These are phyloP conservation scores for Ogataea sp. DNA, from an alignment of 805 yeast genomes.

Conservation along the genomic window DNA sequence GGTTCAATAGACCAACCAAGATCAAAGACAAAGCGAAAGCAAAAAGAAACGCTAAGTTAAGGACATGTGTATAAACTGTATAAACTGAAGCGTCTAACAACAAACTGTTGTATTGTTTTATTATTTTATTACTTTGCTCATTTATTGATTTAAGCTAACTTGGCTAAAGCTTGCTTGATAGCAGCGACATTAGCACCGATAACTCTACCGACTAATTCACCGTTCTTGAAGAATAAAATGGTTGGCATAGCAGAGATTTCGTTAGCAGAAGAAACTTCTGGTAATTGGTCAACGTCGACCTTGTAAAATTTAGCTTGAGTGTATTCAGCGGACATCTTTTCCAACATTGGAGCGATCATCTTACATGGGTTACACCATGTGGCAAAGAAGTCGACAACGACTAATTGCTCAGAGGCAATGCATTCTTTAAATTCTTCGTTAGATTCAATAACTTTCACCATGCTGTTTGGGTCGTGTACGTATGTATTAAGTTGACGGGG, in stretches of 20 bases:
- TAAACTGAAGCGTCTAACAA: too few relatives aligned
- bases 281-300: constrained; percentile 85
- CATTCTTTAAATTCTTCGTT: constrained; percentile 58
- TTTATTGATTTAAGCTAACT: constrained; percentile 23
- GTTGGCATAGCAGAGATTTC: constrained; percentile 55
- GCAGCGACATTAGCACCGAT: constrained; percentile 89
- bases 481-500: neutral
- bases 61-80: too few relatives aligned
- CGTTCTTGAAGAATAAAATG: constrained; percentile 69
- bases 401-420: constrained; percentile 55
- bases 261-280: constrained; percentile 63
- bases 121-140: too few relatives aligned
- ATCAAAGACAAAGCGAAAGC: too few relatives aligned
- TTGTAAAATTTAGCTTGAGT: constrained; percentile 69
- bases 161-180: constrained; percentile 51
- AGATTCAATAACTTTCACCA: constrained; percentile 44
- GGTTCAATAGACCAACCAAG: too few relatives aligned
- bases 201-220: constrained; percentile 69
- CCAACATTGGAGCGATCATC: constrained; percentile 90
- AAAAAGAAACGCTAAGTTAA: too few relatives aligned
- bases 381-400: constrained; percentile 93
- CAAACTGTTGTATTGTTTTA: too few relatives aligned
- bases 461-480: constrained; percentile 14
- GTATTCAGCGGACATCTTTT: constrained; percentile 67
- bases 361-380: constrained; percentile 99